Conservation (phyloP, 73 alveolate genomes). For the Diophrys sp. region DNA sequence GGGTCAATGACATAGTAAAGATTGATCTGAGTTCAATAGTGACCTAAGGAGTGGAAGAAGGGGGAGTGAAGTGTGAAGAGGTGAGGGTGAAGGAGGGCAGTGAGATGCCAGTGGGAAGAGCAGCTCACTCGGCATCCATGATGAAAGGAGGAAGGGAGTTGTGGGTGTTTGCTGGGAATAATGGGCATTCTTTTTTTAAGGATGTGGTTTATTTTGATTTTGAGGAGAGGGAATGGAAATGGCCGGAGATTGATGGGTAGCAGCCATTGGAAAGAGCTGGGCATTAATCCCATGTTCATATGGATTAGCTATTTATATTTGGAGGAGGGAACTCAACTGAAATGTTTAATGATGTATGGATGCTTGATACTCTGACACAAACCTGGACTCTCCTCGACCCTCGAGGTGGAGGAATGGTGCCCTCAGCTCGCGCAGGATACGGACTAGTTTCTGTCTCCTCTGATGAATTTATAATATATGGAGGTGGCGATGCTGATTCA, state of each 20-base stretch:
- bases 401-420: constrained; percentile 22
- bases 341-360: constrained; percentile 32
- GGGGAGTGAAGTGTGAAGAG: background rate
- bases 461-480: constrained; percentile 26
- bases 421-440: constrained; percentile 46
- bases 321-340: constrained; percentile 42
- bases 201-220: constrained; percentile 36
- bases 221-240: constrained; percentile 3
- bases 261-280: constrained; percentile 37
- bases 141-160: background rate
- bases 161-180: constrained; percentile 51
- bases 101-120: too few relatives aligned
- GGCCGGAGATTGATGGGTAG: background rate
- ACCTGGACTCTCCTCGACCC: constrained; percentile 29
- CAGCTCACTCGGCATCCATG: constrained; percentile 28
- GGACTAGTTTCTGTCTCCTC: constrained; percentile 15
- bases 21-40: background rate
- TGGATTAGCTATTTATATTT: constrained; percentile 17
- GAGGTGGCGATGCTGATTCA: constrained; percentile 37
- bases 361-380: constrained; percentile 8
- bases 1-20: constrained; percentile 26
- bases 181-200: constrained; percentile 14
- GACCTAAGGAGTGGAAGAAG: constrained; percentile 12
- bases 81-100: too few relatives aligned
- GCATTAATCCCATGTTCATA: constrained; percentile 27